Evolutionary conservation across 257 asterid species (phyloP), one percentile per base, ranked within the genome.

Genomic region (Osmanthus fragrans): DNA sequence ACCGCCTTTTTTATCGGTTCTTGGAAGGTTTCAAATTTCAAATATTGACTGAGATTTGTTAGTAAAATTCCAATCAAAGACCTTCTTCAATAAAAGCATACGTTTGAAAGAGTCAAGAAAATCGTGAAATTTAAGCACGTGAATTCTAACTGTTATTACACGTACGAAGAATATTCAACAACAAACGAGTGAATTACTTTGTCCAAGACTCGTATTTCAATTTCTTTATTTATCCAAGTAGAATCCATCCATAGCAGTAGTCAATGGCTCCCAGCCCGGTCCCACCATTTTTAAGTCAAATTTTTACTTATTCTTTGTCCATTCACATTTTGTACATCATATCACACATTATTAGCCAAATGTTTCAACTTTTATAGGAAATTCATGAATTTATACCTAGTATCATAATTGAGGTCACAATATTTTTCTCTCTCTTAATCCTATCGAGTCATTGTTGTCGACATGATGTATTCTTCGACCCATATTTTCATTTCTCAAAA

Each of bases 71-170:
- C 56, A 47, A 47, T 15, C 0, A 42, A n/a, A 54, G 11, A 54
- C 12, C 5, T 1, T 56, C 29, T n/a, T 58, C 66, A 63, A 63
- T 23, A 23, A 63, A 63, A 10, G 69, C 19, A 10, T 11, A 13
- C 69, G 30, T 63, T 63, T 63, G 69, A 63, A 63, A 1, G 69
- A 25, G 69, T 63, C 69, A 63, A 63, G 69, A 63, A 63, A 23
- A 63, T 63, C 34, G 0, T 25, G 69, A 23, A 58, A 63, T 63
- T 63, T 63, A 63, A 4, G 69, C 69, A 11, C n/a, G 36, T 27
- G 69, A 63, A 63, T 63, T 63, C 34, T 25, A 18, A 63, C 69
- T 25, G 34, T 63, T 63, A 63, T n/a, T 25, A 63, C 69, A 27
- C 33, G 69, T 63, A 63, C 18, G 21, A n/a, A 8, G 66, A 58